Base-by-base conservation (phyloP, 2,329 filamentous ascomycete genomes). In the Orbilia blumenaviensis region DNA sequence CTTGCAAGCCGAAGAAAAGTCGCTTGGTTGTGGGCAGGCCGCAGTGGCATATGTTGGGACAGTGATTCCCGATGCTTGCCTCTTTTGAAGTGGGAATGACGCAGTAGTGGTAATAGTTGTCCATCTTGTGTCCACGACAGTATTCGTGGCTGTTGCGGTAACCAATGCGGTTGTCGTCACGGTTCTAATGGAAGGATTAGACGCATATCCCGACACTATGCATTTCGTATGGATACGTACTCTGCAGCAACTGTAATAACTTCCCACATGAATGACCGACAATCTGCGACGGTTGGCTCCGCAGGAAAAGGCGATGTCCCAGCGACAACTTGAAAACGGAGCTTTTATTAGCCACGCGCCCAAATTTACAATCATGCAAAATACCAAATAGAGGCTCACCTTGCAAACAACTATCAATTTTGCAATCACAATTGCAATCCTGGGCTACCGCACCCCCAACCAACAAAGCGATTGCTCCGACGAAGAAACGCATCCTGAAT, bases 401-500 rank as follows among this genome's bases (percentile, higher is more conserved):
- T 16, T 18, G 9, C 14, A 46, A 50, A 25, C 67, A 72, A 1
- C 8, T n/a, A 29, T 72, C 46, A 7, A 46, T 18, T 5, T 21
- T 9, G 12, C 67, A 72, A 2, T 56, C 29, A 32, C 68, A 73
- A n/a, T 62, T 38, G 42, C 68, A 61, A 27, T 46, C 66, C 23
- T 66, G 68, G 3, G 50, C 41, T 4, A 32, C 48, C 16, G 41
- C 61, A 14, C 16, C 60, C 6, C 62, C 61, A 3, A 29, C 42
- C 48, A 73, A 21, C 29, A 73, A 23, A 29, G 61, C 67, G 10
- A 60, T 25, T 32, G 67, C 58, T 64, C 36, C 48, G n/a, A 60
- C n/a, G 16, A 36, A 32, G 67, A 66, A 64, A 36, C 54, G 58
- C 67, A 72, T 72, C 36, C n/a, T 66, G 48, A 58, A 41, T 58